Evolutionary conservation across 352 stramenopile species (phyloP), one percentile per base, ranked within the genome.

Genomic region (Pseudoperonospora humuli): DNA sequence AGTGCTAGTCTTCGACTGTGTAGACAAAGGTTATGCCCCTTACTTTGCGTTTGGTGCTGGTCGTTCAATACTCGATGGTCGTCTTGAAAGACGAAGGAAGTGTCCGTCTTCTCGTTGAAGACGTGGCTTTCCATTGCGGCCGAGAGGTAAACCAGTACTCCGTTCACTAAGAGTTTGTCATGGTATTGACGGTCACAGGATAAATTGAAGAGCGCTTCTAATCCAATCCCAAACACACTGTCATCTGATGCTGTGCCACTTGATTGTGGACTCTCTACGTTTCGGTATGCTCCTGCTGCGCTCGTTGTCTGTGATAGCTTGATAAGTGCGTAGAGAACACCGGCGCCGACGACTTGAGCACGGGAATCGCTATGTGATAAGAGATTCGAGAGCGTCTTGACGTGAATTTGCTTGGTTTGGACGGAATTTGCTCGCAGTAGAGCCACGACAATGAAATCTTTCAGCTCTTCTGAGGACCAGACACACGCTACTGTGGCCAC

Each of bases 381-480:
- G 6, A 91, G 18, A 27, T 91, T 91, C 3, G 72, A 83, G 18
- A 91, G 50, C 11, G 79, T 91, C 45, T 88, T 88, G 36, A 72
- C 74, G 35, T 91, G 79, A 25, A 88, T 85, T 35, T 88, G 75
- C 48, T 88, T 91, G 1, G 79, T 67, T n/a, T 88, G 74, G 3
- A 75, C 56, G 11, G 79, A 91, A 39, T 91, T 88, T 0, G 79
- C 78, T 2, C 79, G 71, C 20, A 91, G 40, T 18, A 91, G 35
- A 9, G 79, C 76, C 3, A 91, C 73, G 1, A 88, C 79, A 9
- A 88, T 86, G 24, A 91, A 87, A 46, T 91, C 79, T 25, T 87
- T 86, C 1, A 91, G 70, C 40, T 91, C 79, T 0, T 64, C 43
- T 0, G 72, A 83, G 1, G 61, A 80, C 79, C 79, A 91, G 14